Percentiles rank a stretch among this genome's conserved stretches.
These are phyloP conservation scores for Suillus americanus DNA, from an alignment of 768 basidiomycete species.

Conservation along the genomic window DNA sequence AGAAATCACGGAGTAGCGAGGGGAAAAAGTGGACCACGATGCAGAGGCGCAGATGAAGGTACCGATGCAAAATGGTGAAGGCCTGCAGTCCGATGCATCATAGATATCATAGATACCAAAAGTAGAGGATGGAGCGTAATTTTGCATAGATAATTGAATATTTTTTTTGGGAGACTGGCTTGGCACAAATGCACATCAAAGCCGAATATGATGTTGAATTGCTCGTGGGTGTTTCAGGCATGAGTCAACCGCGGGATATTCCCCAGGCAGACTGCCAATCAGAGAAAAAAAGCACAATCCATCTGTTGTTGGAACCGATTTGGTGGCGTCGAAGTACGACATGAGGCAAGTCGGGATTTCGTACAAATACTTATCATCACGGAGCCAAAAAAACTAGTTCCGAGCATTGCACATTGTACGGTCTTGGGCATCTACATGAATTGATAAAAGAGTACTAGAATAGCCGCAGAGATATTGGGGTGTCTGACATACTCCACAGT, in stretches of 20 bases:
- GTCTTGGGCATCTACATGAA: background rate
- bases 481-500: background rate
- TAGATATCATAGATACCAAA: background rate
- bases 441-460: background rate
- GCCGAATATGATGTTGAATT: background rate
- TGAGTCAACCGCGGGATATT: background rate
- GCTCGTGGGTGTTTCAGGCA: background rate
- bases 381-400: conserved; percentile 2
- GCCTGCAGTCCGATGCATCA: background rate
- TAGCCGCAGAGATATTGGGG: background rate
- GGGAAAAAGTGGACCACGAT: background rate
- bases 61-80: conserved; percentile 10
- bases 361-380: conserved; percentile 1
- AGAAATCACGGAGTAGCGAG: background rate
- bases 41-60: conserved; percentile 5
- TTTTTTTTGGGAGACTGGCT: background rate
- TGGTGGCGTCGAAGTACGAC: background rate
- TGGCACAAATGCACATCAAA: background rate
- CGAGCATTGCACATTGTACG: background rate
- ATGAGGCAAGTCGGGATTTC: conserved; percentile 6
- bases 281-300: background rate
- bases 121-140: background rate
- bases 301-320: conserved; percentile 1
- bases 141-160: background rate
- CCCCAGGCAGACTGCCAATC: background rate